These are phyloP conservation scores for Trichomonascaceae sp. DNA, from an alignment of 1,139 yeast genomes.

Conservation along the genomic window DNA sequence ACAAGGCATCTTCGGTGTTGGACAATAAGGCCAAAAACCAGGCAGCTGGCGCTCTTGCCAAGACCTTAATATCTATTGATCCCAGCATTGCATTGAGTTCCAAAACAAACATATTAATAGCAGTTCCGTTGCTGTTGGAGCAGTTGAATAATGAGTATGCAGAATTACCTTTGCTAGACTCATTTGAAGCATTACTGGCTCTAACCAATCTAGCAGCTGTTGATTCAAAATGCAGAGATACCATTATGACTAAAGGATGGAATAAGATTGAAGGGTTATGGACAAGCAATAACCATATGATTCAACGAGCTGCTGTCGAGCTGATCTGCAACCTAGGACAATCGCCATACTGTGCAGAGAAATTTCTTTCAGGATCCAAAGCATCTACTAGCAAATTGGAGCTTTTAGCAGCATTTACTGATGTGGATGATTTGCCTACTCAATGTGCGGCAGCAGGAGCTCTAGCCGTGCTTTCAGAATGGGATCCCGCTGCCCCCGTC, in stretches of 20 bases:
- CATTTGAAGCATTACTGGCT: constrained; percentile 43
- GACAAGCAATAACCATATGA: constrained; percentile 29
- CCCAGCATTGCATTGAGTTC: constrained; percentile 34
- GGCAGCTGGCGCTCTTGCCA: constrained; percentile 33
- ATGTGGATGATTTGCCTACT: constrained; percentile 31
- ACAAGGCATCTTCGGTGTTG: constrained; percentile 8
- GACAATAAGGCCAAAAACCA: constrained; percentile 18
- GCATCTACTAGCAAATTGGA: constrained; percentile 27
- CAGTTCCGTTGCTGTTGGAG: constrained; percentile 29
- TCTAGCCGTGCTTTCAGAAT: constrained; percentile 35
- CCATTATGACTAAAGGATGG: constrained; percentile 36
- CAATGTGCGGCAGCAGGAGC: constrained; percentile 39
- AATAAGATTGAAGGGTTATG: constrained; percentile 34
- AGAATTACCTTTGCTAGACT: constrained; percentile 33
- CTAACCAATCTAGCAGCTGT: constrained; percentile 44
- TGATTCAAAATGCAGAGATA: constrained; percentile 33
- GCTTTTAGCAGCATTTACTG: constrained; percentile 29
- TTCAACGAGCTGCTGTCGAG: constrained; percentile 36
- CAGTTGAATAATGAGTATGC: constrained; percentile 25
- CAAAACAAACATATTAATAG: constrained; percentile 30
- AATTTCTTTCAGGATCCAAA: constrained; percentile 29
- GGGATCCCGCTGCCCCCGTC: constrained; percentile 30
- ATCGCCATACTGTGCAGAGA: constrained; percentile 34
- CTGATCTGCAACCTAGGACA: constrained; percentile 36
- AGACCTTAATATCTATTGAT: constrained; percentile 32